Conservation (phyloP, 2,329 filamentous ascomycete species). For the Periconia digitata region DNA sequence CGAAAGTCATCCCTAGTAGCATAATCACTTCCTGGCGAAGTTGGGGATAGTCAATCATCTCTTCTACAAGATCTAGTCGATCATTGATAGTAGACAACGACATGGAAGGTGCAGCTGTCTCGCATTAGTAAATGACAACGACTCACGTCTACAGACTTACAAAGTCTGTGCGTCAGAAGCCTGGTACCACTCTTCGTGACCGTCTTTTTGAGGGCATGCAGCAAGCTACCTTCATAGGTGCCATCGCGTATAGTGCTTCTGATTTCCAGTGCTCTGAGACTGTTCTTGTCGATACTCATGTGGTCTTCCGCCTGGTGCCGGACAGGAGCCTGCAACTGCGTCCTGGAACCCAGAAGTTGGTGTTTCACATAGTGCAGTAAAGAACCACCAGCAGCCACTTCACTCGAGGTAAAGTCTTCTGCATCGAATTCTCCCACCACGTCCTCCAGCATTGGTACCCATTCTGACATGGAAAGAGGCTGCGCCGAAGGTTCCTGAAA, state of each 20-base stretch:
- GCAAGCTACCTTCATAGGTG: conserved; percentile 75
- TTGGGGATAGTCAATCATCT: conserved; percentile 66
- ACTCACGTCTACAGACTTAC: conserved; percentile 44
- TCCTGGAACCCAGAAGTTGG: conserved; percentile 72
- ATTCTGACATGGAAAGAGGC: conserved; percentile 60
- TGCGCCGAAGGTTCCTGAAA: conserved; percentile 59
- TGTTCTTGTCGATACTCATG: conserved; percentile 92
- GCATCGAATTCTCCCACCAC: conserved; percentile 60
- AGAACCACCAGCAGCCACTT: conserved; percentile 75
- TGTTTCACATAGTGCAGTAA: conserved; percentile 84
- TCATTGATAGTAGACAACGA: conserved; percentile 75
- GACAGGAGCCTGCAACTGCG: conserved; percentile 81
- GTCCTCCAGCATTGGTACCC: conserved; percentile 76
- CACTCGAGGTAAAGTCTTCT: conserved; percentile 63
- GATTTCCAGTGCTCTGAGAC: conserved; percentile 85
- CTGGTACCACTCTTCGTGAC: conserved; percentile 90
- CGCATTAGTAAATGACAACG: conserved; percentile 4
- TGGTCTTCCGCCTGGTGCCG: conserved; percentile 73
- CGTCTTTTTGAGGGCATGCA: conserved; percentile 87
- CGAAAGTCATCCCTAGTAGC: conserved; percentile 74
- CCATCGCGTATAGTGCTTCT: conserved; percentile 82
- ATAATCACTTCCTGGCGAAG: conserved; percentile 70
- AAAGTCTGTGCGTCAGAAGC: conserved; percentile 81
- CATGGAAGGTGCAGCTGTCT: conserved; percentile 76
- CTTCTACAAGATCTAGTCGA: conserved; percentile 78